Evolutionary conservation across 805 yeast species (phyloP).

Genomic region (Wickerhamomyces bovis): DNA sequence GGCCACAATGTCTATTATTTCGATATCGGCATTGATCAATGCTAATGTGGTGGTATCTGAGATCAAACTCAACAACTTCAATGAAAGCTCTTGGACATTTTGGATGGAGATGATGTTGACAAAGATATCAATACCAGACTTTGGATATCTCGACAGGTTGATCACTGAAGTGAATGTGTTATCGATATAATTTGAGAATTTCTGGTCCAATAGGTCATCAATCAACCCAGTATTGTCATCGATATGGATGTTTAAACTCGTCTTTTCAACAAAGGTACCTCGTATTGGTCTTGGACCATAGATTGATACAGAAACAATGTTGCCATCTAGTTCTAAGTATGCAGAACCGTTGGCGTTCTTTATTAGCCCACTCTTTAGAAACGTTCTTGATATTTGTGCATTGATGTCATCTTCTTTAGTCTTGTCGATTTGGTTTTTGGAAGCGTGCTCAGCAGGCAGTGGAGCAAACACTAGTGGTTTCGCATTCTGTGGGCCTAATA

Average conservation of each 20-base stretch:
- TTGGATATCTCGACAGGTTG: slow-evolving; percentile 70
- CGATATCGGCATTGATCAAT: slow-evolving; percentile 79
- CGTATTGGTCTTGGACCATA: slow-evolving; percentile 88
- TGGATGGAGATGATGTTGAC: slow-evolving; percentile 52
- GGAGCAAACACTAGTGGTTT: slow-evolving; percentile 40
- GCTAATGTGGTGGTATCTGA: slow-evolving; percentile 57
- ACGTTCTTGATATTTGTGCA: slow-evolving; percentile 32
- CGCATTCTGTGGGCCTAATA: slow-evolving; percentile 76
- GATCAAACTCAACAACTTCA: slow-evolving; percentile 31
- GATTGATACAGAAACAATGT: slow-evolving; percentile 51
- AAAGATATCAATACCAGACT: slow-evolving; percentile 78
- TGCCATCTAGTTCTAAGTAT: slow-evolving; percentile 56
- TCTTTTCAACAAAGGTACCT: slow-evolving; percentile 63
- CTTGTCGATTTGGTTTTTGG: slow-evolving; percentile 8
- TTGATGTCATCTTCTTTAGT: slow-evolving; percentile 25
- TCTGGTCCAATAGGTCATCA: slow-evolving; percentile 35
- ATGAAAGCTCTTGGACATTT: slow-evolving; percentile 25
- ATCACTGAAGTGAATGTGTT: slow-evolving; percentile 33
- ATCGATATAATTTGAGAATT: slow-evolving; percentile 34
- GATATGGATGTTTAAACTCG: slow-evolving; percentile 51
- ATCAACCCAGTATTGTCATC: slow-evolving; percentile 29
- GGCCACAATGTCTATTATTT: slow-evolving; percentile 69
- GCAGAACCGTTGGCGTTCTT: slow-evolving; percentile 80
- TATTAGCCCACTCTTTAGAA: slow-evolving; percentile 57
- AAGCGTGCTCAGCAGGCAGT: slow-evolving; percentile 12